Evolutionary conservation across 2,329 filamentous ascomycete species (phyloP), one percentile per base, ranked within the genome.

Genomic region (Talaromyces albobiverticillius): DNA sequence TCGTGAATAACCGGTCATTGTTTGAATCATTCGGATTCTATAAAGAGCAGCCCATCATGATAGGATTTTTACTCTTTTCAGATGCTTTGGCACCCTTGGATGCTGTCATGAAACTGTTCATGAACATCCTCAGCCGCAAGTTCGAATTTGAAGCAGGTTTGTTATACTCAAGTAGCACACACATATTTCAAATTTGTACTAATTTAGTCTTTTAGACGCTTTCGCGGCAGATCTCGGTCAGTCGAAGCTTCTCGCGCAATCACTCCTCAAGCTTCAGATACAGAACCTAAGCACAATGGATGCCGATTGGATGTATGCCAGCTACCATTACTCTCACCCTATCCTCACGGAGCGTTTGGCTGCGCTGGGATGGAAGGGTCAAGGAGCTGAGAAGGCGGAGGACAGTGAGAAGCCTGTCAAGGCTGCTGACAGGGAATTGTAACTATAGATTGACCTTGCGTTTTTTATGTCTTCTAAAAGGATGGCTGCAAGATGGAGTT

Each of bases 211-310:
- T 52, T 23, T 55, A 83, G 85, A 99, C 75, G 84, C 82, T 20
- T 99, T 99, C 69, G 94, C 93, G 54, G 82, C 86, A 62, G 80
- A 86, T 47, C 85, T 96, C 9, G 94, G 94, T 51, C 96, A 93
- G 76, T 84, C 87, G 50, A 77, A 83, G 43, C 86, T 96, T 71
- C 85, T 99, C 50, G 90, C 92, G 41, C 81, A 84, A 59, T 94
- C 90, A 20, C 83, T 99, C 59, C 91, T 99, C 76, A 96, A 96
- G 79, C 88, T 99, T 50, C 95, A 99, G 76, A 90, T 96, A 67
- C 92, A 97, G 79, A 99, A 99, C 70, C 81, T 99, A 62, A 95
- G 90, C 74, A 95, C 90, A 58, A 97, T 99, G 93, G 94, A 99
- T 66, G 94, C 94, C 25, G 95, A 99, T 75, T 95, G 89, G 88